Percentiles rank a stretch among this genome's conserved stretches.
Conservation (phyloP, 768 basidiomycete species). For the Xerocomellus amylosporus region DNA sequence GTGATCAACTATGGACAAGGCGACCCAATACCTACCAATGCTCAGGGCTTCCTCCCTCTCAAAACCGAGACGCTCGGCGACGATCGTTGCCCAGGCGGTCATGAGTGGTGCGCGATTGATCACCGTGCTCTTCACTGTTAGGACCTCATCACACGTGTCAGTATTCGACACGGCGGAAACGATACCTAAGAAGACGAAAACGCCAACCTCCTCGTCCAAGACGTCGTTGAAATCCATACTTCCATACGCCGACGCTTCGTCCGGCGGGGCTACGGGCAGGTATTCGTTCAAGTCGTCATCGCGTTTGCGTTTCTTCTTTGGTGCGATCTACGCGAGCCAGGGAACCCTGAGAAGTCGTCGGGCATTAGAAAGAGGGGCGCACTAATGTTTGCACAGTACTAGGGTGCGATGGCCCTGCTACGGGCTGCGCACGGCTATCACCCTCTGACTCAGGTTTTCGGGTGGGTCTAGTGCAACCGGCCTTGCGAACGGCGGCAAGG, state of each 20-base stretch:
- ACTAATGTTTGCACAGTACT: constrained; percentile 34
- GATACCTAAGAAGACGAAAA: neutral
- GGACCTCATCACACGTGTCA: constrained; percentile 40
- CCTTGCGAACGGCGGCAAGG: constrained; percentile 58
- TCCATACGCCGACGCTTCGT: constrained; percentile 50
- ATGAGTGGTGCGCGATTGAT: constrained; percentile 93
- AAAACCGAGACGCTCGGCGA: constrained; percentile 86
- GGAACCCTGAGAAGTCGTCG: neutral
- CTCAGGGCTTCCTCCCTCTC: constrained; percentile 86
- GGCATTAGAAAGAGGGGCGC: constrained; percentile 5
- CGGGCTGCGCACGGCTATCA: neutral
- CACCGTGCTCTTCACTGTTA: constrained; percentile 59
- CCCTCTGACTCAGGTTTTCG: constrained; percentile 19
- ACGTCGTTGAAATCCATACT: constrained; percentile 72
- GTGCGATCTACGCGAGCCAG: constrained; percentile 37
- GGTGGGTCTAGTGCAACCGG: constrained; percentile 45
- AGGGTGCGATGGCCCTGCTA: constrained; percentile 7
- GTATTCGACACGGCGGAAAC: neutral
- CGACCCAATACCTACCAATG: constrained; percentile 58
- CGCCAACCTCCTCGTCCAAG: constrained; percentile 64
- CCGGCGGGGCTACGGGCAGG: constrained; percentile 48
- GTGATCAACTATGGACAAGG: neutral
- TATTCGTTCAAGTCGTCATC: constrained; percentile 52
- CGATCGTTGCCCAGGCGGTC: constrained; percentile 89
- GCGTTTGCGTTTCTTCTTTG: constrained; percentile 50